These are phyloP conservation scores for Rhynchospora tenuis DNA, from an alignment of 176 grass and related monocot species.

Conservation along the genomic window DNA sequence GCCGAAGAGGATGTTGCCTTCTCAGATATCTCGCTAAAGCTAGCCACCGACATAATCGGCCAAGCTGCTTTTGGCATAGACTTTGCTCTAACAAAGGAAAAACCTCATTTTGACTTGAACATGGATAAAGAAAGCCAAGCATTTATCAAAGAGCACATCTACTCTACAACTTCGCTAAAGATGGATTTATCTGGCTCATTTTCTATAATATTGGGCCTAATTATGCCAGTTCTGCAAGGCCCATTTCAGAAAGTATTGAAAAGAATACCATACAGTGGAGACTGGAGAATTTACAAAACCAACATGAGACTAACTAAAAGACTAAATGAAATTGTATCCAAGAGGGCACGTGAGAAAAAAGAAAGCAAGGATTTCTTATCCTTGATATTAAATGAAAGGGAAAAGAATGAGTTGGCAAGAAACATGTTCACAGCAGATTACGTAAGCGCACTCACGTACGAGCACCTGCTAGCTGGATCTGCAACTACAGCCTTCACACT, in stretches of 20 bases:
- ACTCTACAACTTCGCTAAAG: constrained; percentile 71
- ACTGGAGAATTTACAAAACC: constrained; percentile 39
- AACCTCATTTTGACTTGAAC: background rate
- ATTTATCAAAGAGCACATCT: constrained; percentile 61
- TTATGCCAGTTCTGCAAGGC: constrained; percentile 50
- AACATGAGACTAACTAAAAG: constrained; percentile 48
- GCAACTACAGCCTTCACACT: constrained; percentile 69
- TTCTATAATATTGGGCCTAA: constrained; percentile 54
- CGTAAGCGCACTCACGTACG: constrained; percentile 65
- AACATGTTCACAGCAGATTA: constrained; percentile 67
- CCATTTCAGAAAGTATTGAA: constrained; percentile 33
- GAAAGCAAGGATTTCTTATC: constrained; percentile 52
- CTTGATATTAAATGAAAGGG: constrained; percentile 51
- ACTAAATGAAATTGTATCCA: constrained; percentile 43
- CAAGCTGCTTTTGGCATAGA: constrained; percentile 61
- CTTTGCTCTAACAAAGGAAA: constrained; percentile 39
- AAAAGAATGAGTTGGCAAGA: constrained; percentile 27
- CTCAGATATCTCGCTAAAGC: constrained; percentile 58
- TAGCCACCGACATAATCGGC: constrained; percentile 68
- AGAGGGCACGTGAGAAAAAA: constrained; percentile 5
- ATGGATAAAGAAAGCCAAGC: constrained; percentile 27
- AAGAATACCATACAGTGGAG: constrained; percentile 42
- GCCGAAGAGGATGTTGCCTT: constrained; percentile 35
- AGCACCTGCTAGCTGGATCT: constrained; percentile 78
- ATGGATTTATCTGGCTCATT: constrained; percentile 71